Percentiles rank a stretch among this genome's conserved stretches.
These are phyloP conservation scores for Hyparrhenia diplandra DNA, from an alignment of 176 grass and related monocot genomes.

Conservation along the genomic window DNA sequence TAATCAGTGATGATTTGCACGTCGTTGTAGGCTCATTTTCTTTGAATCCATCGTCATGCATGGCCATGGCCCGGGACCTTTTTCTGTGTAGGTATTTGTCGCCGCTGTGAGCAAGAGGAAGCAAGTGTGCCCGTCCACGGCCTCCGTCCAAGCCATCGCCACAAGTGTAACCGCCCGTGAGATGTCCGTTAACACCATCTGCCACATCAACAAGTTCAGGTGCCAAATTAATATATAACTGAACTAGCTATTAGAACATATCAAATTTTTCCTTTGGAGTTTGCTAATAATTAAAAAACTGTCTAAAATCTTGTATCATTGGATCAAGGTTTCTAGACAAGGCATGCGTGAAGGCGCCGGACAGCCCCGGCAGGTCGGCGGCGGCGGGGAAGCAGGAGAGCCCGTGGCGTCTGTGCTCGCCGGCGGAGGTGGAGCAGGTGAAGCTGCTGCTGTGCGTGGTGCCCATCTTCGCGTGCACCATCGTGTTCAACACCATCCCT, in stretches of 20 bases:
- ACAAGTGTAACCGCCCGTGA: background rate
- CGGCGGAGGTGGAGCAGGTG: constrained; percentile 72
- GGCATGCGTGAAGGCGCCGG: constrained; percentile 56
- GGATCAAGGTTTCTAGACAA: constrained; percentile 69
- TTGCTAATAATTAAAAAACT: background rate
- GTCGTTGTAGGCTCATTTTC: background rate
- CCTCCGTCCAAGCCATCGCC: constrained; percentile 8
- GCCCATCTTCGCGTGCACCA: constrained; percentile 84
- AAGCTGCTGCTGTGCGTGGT: constrained; percentile 73
- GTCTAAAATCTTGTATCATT: background rate
- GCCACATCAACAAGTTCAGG: constrained; percentile 66
- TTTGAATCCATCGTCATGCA: background rate
- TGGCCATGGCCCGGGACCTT: background rate
- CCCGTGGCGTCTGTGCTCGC: constrained; percentile 57
- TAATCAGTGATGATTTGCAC: background rate
- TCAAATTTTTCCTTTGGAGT: no score
- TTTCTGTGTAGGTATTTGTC: constrained; percentile 46
- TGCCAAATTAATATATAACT: background rate
- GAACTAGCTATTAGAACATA: no score
- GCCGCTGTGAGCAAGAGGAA: constrained; percentile 76
- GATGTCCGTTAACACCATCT: constrained; percentile 1
- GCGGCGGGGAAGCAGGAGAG: constrained; percentile 53
- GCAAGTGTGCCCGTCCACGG: constrained; percentile 64
- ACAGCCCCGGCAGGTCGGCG: background rate
- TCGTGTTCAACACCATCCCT: constrained; percentile 91